These are phyloP conservation scores for Botrytis fabae DNA, from an alignment of 2,329 filamentous ascomycete genomes.

Conservation along the genomic window DNA sequence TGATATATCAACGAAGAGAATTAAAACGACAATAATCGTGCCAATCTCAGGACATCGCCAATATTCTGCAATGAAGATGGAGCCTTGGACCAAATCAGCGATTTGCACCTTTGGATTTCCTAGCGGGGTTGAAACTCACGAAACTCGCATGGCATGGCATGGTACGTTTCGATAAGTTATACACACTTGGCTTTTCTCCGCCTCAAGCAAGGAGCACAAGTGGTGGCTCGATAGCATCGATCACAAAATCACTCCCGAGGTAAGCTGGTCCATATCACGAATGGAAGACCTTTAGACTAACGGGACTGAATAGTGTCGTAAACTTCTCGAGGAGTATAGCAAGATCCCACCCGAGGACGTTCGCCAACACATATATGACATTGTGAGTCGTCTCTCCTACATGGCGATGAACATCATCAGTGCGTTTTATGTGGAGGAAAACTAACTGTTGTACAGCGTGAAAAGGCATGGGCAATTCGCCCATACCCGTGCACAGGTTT, in stretches of 20 bases:
- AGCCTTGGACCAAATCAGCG: not conserved
- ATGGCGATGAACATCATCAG: not conserved
- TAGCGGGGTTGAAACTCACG: not conserved
- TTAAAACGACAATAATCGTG: conserved; percentile 18
- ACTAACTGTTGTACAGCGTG: conserved; percentile 19
- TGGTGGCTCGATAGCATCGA: conserved; percentile 11
- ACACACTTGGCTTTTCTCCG: not conserved
- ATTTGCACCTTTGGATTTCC: too few relatives aligned
- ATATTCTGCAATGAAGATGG: not conserved
- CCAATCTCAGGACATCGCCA: not conserved
- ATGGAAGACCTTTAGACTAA: not conserved
- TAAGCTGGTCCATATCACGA: not conserved
- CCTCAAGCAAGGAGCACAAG: conserved; percentile 7
- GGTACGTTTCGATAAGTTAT: not conserved
- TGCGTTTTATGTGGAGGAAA: not conserved
- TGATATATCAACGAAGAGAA: conserved; percentile 15
- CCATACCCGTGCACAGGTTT: conserved; percentile 31
- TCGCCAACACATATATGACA: conserved; percentile 16
- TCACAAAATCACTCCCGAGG: conserved; percentile 5
- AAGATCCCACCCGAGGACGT: conserved; percentile 2
- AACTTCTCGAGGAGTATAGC: not conserved
- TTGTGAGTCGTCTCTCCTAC: conserved; percentile 2
- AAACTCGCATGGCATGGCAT: not conserved
- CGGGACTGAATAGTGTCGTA: not conserved
- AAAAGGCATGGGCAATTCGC: conserved; percentile 27